phyloP scores from a whole-genome alignment of 352 stramenopile species.

The Phytophthora tentaculata region DNA sequence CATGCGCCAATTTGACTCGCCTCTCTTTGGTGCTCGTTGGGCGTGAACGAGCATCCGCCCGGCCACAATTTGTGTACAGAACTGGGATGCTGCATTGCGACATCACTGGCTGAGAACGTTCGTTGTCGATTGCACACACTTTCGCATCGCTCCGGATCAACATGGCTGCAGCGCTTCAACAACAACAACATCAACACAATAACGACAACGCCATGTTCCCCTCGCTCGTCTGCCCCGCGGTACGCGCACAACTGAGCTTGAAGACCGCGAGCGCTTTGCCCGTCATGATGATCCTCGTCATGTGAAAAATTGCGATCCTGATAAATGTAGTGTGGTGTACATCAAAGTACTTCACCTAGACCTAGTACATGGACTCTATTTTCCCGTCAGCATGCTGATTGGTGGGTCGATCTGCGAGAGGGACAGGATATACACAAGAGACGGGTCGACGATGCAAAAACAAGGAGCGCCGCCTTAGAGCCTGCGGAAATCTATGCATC shows the following conservation, averaged over 20 bases:
- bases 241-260: constrained; percentile 28
- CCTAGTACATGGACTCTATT: constrained; percentile 1
- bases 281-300: constrained; percentile 7
- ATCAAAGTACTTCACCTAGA: neutral
- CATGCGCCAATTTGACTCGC: neutral
- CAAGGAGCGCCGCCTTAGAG: neutral
- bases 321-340: neutral
- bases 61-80: neutral
- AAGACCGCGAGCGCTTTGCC: constrained; percentile 33
- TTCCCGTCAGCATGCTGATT: constrained; percentile 10
- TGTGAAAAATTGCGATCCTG: constrained; percentile 2
- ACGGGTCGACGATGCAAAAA: constrained; percentile 14
- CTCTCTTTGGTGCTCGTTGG: neutral
- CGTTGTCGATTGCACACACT: constrained; percentile 14
- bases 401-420: constrained; percentile 19
- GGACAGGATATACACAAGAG: neutral
- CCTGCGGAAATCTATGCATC: neutral
- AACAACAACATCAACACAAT: constrained; percentile 9
- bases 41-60: neutral
- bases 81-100: neutral
- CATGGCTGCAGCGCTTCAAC: constrained; percentile 16
- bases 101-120: constrained; percentile 21
- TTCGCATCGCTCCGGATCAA: constrained; percentile 11
- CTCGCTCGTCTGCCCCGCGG: constrained; percentile 22
- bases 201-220: constrained; percentile 16